Evolutionary conservation across 495 filamentous ascomycete genomes (phyloP).

Genomic region (Lepraria neglecta): DNA sequence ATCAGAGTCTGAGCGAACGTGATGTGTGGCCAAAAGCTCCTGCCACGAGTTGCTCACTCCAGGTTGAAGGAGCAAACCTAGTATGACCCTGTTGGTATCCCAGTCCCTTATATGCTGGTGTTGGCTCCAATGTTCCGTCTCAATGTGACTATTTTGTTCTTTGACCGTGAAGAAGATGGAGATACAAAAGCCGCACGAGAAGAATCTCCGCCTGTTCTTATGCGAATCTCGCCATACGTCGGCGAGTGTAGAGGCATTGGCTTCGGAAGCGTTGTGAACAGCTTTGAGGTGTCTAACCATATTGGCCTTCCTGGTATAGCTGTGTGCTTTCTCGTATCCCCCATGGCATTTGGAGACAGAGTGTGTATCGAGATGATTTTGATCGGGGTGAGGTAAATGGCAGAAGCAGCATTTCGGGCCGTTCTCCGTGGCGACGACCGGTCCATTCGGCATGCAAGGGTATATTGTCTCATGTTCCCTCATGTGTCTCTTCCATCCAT

Average conservation of each 20-base stretch:
- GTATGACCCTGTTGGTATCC: background rate
- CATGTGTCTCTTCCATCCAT: slow-evolving; percentile 17
- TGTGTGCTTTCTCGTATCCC: background rate
- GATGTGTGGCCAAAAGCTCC: background rate
- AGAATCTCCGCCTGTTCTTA: background rate
- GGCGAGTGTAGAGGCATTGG: background rate
- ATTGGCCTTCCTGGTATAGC: background rate
- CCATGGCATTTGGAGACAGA: background rate
- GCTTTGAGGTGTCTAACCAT: background rate
- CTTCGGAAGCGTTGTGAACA: background rate
- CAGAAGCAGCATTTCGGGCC: background rate
- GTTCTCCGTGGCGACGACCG: too few relatives aligned
- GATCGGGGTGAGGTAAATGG: background rate
- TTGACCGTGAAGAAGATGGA: background rate
- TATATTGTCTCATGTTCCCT: slow-evolving; percentile 10
- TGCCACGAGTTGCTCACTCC: background rate
- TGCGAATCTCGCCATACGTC: background rate
- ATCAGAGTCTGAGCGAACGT: too few relatives aligned
- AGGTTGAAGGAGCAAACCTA: background rate
- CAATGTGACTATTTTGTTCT: background rate
- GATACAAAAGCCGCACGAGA: slow-evolving; percentile 12
- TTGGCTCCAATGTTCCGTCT: background rate
- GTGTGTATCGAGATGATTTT: background rate
- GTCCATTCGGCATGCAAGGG: background rate
- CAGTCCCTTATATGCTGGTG: background rate